phyloP scores from a whole-genome alignment of 164 flowering plant species.

The Chimonanthus praecox region DNA sequence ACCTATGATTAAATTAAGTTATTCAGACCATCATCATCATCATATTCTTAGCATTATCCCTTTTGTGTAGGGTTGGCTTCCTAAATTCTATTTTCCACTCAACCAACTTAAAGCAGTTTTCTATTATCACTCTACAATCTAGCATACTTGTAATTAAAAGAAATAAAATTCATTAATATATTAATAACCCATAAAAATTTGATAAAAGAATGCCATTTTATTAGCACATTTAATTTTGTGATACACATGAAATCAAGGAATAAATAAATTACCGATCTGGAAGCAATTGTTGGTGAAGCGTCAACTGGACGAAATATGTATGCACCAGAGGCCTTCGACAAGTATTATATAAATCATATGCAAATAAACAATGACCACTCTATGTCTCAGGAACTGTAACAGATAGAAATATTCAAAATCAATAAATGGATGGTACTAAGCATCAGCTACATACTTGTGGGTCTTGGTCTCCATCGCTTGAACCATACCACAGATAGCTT shows the following conservation, averaged over 20 bases:
- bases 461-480: conserved; percentile 50
- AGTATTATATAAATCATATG: conserved; percentile 5
- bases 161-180: background rate
- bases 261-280: conserved; percentile 55
- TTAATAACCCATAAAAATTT: background rate
- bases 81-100: no score
- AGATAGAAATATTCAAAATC: background rate
- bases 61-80: no score
- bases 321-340: conserved; percentile 71
- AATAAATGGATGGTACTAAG: background rate
- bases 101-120: no score
- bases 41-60: no score
- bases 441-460: conserved; percentile 32
- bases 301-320: conserved; percentile 76
- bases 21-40: no score
- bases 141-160: background rate
- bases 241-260: conserved; percentile 1
- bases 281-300: conserved; percentile 37
- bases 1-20: conserved; percentile 34
- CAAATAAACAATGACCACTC: conserved; percentile 4
- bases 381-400: no score
- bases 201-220: background rate
- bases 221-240: background rate
- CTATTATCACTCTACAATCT: no score
- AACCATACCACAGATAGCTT: conserved; percentile 71